These are phyloP conservation scores for Penicillium paradoxum DNA, from an alignment of 495 filamentous ascomycete species.

Conservation along the genomic window DNA sequence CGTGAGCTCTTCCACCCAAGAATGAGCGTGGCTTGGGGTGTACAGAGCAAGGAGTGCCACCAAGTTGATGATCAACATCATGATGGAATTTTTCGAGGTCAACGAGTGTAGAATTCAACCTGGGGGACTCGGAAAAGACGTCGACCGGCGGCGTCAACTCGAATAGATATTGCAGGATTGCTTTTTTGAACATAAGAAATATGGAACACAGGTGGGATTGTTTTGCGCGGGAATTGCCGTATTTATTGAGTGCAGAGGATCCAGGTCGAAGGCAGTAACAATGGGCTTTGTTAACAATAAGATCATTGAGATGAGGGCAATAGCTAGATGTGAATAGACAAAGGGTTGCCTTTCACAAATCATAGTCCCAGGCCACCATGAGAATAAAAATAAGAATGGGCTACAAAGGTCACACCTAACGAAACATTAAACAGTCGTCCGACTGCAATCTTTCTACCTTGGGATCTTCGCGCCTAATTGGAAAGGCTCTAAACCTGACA, in stretches of 20 bases:
- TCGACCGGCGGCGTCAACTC: neutral
- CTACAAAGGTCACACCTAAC: constrained; percentile 20
- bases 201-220: neutral
- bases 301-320: neutral
- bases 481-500: constrained; percentile 6
- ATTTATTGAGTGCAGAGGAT: constrained; percentile 1
- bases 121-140: neutral
- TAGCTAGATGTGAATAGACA: neutral
- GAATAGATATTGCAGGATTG: neutral
- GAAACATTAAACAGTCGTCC: neutral
- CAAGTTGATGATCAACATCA: constrained; percentile 9
- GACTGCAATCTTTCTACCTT: neutral
- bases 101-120: neutral
- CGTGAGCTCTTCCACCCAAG: constrained; percentile 73
- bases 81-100: neutral
- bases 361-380: neutral
- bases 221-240: neutral
- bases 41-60: constrained; percentile 32
- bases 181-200: neutral
- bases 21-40: constrained; percentile 50
- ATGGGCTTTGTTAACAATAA: constrained; percentile 2
- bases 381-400: constrained; percentile 1
- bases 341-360: neutral
- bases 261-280: neutral
- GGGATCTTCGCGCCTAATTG: constrained; percentile 10